Percentiles rank a stretch among this genome's conserved stretches.
These are phyloP conservation scores for Pelargonium fulgidum DNA, from an alignment of 441 rosid genomes.

Conservation along the genomic window DNA sequence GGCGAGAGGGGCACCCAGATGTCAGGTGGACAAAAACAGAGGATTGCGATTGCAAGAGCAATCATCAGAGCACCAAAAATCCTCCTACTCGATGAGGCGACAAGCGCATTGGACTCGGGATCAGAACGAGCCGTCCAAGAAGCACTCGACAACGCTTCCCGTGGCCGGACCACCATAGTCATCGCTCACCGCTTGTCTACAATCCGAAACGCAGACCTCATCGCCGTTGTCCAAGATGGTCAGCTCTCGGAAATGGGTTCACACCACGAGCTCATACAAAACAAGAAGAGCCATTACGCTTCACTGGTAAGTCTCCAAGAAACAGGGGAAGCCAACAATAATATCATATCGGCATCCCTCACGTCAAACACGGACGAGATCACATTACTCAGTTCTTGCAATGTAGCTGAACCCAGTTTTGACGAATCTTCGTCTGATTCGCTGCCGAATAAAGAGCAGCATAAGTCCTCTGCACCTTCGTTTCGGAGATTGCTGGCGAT, in stretches of 20 bases:
- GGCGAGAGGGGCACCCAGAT: constrained; percentile 28
- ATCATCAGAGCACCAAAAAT: constrained; percentile 23
- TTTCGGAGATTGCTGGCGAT: constrained; percentile 14
- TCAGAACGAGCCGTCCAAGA: constrained; percentile 28
- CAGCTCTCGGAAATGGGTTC: constrained; percentile 26
- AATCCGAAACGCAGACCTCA: constrained; percentile 22
- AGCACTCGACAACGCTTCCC: constrained; percentile 18
- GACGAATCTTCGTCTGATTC: too few species aligned
- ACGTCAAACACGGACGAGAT: not conserved
- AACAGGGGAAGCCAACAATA: constrained; percentile 32
- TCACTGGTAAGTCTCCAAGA: constrained; percentile 25
- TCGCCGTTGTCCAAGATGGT: constrained; percentile 20
- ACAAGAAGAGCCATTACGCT: constrained; percentile 14
- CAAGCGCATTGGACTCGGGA: constrained; percentile 22
- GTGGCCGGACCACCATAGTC: constrained; percentile 25
- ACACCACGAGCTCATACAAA: constrained; percentile 19
- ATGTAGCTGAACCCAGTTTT: too few species aligned
- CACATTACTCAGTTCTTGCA: too few species aligned
- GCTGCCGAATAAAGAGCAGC: not conserved
- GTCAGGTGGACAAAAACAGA: constrained; percentile 30
- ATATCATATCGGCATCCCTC: constrained; percentile 3
- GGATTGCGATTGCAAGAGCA: constrained; percentile 30
- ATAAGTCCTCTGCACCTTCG: constrained; percentile 5
- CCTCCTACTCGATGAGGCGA: constrained; percentile 29
- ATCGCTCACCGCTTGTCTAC: constrained; percentile 27